Conservation (phyloP, 805 yeast genomes). For the Pichia gijzeniarum region DNA sequence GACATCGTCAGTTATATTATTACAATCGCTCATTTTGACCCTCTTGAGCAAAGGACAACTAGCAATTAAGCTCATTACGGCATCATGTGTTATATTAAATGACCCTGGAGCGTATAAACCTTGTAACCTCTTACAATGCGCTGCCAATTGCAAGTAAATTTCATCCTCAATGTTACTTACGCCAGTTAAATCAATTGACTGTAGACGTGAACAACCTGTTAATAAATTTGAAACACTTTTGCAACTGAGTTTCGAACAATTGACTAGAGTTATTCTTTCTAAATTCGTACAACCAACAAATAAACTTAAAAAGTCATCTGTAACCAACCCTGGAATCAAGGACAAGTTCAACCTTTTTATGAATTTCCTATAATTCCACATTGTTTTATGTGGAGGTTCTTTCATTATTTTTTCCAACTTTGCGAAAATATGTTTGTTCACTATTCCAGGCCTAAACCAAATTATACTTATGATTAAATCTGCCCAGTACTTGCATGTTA, state of each 20-base stretch:
- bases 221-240: conserved; percentile 56
- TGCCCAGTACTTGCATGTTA: conserved; percentile 80
- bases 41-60: conserved; percentile 74
- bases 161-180: conserved; percentile 64
- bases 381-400: conserved; percentile 40
- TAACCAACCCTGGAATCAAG: conserved; percentile 60
- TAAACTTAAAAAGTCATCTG: conserved; percentile 53
- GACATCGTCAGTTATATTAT: conserved; percentile 56
- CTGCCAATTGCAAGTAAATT: conserved; percentile 61
- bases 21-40: conserved; percentile 71
- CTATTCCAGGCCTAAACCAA: conserved; percentile 83
- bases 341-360: conserved; percentile 78
- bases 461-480: conserved; percentile 67
- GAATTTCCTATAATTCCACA: conserved; percentile 60
- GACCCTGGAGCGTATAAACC: conserved; percentile 90
- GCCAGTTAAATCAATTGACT: conserved; percentile 84
- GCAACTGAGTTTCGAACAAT: conserved; percentile 62
- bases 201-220: conserved; percentile 59
- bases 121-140: conserved; percentile 69
- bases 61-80: conserved; percentile 50
- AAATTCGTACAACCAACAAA: conserved; percentile 67
- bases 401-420: conserved; percentile 53
- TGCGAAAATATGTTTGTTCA: conserved; percentile 40
- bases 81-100: conserved; percentile 56
- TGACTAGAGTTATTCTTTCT: conserved; percentile 81